Evolutionary conservation across 768 basidiomycete genomes (phyloP).

Genomic region (Hericium erinaceus): DNA sequence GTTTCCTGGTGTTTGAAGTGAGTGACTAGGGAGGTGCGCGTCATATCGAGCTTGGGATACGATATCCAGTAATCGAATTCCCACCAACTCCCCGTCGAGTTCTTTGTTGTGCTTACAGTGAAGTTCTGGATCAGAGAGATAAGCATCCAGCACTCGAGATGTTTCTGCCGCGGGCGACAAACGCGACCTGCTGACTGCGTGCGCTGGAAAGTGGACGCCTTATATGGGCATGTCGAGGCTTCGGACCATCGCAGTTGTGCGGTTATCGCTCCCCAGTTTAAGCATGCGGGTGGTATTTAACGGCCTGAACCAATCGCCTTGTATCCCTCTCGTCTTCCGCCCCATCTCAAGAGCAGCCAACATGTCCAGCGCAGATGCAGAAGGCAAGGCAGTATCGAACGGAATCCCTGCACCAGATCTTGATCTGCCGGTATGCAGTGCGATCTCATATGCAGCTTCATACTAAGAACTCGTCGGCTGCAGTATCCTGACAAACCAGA

Average conservation of each 20-base stretch:
- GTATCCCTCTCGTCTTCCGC: not conserved
- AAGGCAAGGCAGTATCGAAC: constrained; percentile 26
- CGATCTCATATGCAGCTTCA: not conserved
- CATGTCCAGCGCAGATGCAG: not conserved
- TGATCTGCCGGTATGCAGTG: constrained; percentile 29
- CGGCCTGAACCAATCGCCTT: not conserved
- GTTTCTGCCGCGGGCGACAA: too few species aligned
- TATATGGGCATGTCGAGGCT: not conserved
- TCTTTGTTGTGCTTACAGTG: too few species aligned
- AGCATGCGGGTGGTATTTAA: not conserved
- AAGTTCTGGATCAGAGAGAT: too few species aligned
- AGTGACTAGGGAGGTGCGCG: too few species aligned
- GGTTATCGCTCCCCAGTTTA: not conserved
- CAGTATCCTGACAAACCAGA: constrained; percentile 42
- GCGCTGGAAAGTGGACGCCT: not conserved
- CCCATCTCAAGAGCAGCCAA: not conserved
- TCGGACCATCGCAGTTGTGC: not conserved
- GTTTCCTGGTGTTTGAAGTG: too few species aligned
- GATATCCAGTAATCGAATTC: too few species aligned
- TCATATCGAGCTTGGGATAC: too few species aligned
- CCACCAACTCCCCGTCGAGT: too few species aligned
- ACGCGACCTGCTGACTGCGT: not conserved
- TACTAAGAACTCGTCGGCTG: not conserved
- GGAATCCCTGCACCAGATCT: constrained; percentile 30
- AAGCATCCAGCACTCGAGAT: too few species aligned